Conservation (phyloP, 2,329 filamentous ascomycete genomes). For the Hymenoscyphus albidus region DNA sequence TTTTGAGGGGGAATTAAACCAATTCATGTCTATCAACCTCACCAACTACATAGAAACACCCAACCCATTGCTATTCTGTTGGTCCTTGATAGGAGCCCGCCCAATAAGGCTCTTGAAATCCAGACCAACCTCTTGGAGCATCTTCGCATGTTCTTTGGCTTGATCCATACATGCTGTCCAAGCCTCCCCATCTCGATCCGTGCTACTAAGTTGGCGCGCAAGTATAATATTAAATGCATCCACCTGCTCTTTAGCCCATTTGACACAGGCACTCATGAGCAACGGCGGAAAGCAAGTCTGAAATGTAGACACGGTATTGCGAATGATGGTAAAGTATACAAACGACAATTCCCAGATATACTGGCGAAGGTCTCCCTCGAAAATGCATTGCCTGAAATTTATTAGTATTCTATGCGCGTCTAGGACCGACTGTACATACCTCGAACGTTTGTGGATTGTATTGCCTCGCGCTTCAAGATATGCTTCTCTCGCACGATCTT, state of each 20-base stretch:
- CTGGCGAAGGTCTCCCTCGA: conserved; percentile 85
- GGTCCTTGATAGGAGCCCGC: conserved; percentile 40
- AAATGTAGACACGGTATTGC: conserved; percentile 88
- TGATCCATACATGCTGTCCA: conserved; percentile 82
- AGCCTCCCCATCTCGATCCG: conserved; percentile 68
- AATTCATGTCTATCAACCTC: not conserved
- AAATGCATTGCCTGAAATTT: conserved; percentile 74
- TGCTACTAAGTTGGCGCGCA: conserved; percentile 79
- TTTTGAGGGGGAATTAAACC: not conserved
- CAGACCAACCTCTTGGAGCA: conserved; percentile 80
- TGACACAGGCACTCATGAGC: conserved; percentile 92
- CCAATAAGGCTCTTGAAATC: conserved; percentile 85
- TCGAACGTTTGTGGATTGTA: conserved; percentile 75
- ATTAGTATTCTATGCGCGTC: conserved; percentile 7
- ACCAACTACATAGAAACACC: conserved; percentile 15
- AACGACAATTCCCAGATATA: conserved; percentile 96
- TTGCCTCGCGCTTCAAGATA: conserved; percentile 77
- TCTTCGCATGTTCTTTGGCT: conserved; percentile 73
- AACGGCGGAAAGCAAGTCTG: conserved; percentile 79
- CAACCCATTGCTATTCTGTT: conserved; percentile 38
- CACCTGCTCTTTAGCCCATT: conserved; percentile 95
- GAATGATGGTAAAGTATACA: conserved; percentile 91
- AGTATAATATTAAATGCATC: conserved; percentile 86
- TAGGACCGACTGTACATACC: conserved; percentile 49
- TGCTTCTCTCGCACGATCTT: conserved; percentile 81